A percentile compares a stretch with the other conserved stretches of the same genome.
Evolutionary conservation across 495 filamentous ascomycete species (phyloP).

Genomic region (Thermothielavioides terrestris): DNA sequence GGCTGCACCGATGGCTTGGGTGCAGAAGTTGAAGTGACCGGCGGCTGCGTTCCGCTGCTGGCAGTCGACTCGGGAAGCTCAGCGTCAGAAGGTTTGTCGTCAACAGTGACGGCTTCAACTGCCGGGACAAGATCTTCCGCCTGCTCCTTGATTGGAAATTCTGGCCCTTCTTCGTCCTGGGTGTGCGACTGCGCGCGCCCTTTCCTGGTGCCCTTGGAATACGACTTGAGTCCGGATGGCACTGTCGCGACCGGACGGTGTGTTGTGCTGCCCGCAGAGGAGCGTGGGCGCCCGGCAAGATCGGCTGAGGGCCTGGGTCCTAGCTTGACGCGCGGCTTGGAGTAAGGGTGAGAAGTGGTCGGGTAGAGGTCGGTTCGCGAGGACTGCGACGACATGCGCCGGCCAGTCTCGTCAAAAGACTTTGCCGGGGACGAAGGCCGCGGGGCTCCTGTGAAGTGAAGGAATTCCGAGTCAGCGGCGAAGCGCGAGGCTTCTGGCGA

Average conservation of each 20-base stretch:
- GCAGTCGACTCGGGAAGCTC: slow-evolving; percentile 30
- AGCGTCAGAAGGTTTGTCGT: slow-evolving; percentile 10
- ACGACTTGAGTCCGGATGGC: slow-evolving; percentile 46
- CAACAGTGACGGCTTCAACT: slow-evolving; percentile 16
- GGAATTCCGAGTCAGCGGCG: slow-evolving; percentile 28
- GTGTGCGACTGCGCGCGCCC: slow-evolving; percentile 25
- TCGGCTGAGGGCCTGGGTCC: slow-evolving; percentile 76
- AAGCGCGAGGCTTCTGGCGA: slow-evolving; percentile 35
- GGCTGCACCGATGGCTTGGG: slow-evolving; percentile 31
- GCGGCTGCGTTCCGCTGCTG: slow-evolving; percentile 35
- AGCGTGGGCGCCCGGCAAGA: slow-evolving; percentile 53
- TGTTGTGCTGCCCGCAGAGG: slow-evolving; percentile 40
- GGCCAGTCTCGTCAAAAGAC: slow-evolving; percentile 29
- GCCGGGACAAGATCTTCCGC: slow-evolving; percentile 11
- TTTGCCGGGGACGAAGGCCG: slow-evolving; percentile 32
- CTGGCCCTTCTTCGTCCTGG: slow-evolving; percentile 22
- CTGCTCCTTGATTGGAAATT: slow-evolving; percentile 22
- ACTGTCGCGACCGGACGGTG: slow-evolving; percentile 67
- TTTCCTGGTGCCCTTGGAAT: slow-evolving; percentile 36
- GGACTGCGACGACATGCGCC: slow-evolving; percentile 55
- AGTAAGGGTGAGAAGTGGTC: slow-evolving; percentile 44
- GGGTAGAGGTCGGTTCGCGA: slow-evolving; percentile 57
- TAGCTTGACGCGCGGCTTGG: slow-evolving; percentile 69
- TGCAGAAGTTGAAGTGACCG: slow-evolving; percentile 45
- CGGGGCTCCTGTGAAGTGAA: slow-evolving; percentile 31